Base-by-base conservation (phyloP, 306 rosid genomes). In the Fagus crenata region DNA sequence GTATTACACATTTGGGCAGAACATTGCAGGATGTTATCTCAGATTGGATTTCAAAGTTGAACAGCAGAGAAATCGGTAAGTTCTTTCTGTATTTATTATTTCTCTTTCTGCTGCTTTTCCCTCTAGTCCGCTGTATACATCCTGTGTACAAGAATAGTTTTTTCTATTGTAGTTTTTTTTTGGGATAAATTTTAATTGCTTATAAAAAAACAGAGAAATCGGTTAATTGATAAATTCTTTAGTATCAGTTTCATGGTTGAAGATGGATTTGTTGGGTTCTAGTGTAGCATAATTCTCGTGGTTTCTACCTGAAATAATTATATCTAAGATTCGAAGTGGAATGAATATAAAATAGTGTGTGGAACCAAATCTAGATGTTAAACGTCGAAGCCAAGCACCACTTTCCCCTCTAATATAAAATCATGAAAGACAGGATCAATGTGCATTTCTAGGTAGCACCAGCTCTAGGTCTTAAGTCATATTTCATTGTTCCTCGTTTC, bases 1-100 rank as follows among this genome's bases (percentile, higher is more conserved):
- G 97, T 73, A 88, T 95, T 76, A 72, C 83, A 82, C 91, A 83
- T 76, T 84, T 92, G 97, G 97, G 97, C 64, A 85, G 87, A 89
- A 89, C 95, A 74, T 84, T 95, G 89, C 91, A 82, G 84, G 95
- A 88, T 81, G 86, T 94, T 80, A 73, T 90, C 73, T 80, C 95
- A 7, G 98, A 92, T 71, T 88, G 88, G 95, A 71, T 90, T 81
- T 74, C 49, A 71, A 92, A 87, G 89, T 78, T 92, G 49, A 71
- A 88, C 86, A 86, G 88, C 83, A 78, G 86, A 69, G 93, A 89
- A 85, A 90, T 95, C 49, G 95, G 97, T 87, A 74, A 8, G 58
- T 74, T 22, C 28, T 22, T 22, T 22, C 28, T 22, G 28, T 22
- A 22, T 22, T 22, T 22, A 22, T 22, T 22, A 22, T 22, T 22